Base-by-base conservation (phyloP, 805 yeast species). In the Sungouiella blattae region DNA sequence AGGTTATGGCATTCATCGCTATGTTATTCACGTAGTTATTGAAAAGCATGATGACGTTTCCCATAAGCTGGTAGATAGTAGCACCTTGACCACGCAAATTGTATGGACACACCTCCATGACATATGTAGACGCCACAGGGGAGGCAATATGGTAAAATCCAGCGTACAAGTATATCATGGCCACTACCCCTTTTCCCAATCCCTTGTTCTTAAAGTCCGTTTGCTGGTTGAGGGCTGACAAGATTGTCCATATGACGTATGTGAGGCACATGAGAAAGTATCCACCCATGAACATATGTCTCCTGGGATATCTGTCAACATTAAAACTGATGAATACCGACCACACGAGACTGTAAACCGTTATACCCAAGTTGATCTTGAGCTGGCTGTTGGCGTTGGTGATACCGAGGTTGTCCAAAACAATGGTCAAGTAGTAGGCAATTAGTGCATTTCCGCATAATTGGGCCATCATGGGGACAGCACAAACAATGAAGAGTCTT, bases 261-360 rank as follows among this genome's bases (percentile, higher is more conserved):
- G 18, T 13, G 18, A n/a, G 17, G 9, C 22, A 20, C 22, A 20
- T 20, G 22, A 20, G 22, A 9, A 6, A 6, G 18, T 6, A 14
- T 6, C 16, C 18, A 6, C 6, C 6, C 28, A 26, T 14, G 28
- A n/a, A 26, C 28, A 14, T 13, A 6, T 7, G 6, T 24, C 28
- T 5, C 18, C 18, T 5, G 6, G 28, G 18, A 11, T 6, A 26
- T 14, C 18, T 5, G 16, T 7, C 28, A 8, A n/a, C 28, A 17
- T 6, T 14, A 5, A 13, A 13, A 6, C 18, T 17, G 8, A n/a
- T 14, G 8, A 15, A 12, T 11, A n/a, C 11, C 9, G 18, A 7
- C 18, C 18, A 14, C 18, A 14, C 16, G 6, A 24, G 13, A n/a
- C 26, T 72, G 53, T 62, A 73, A 39, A 70, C 55, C 67, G 64